Base-by-base conservation (phyloP, 2,329 filamentous ascomycete genomes). In the Colletotrichum sojae region DNA sequence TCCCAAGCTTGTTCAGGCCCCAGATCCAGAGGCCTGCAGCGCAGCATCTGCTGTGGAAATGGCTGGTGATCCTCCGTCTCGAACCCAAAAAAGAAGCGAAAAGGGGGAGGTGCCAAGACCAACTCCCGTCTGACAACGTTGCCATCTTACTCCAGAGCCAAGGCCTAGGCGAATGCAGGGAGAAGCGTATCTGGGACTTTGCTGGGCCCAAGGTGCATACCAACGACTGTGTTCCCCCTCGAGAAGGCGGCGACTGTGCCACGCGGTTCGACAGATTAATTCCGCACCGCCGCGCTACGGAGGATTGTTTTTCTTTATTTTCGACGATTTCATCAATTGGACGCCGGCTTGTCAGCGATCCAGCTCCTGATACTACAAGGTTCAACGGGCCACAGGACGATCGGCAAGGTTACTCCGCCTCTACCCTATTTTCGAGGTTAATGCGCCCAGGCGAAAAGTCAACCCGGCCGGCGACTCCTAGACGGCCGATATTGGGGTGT, bases 351-450 rank as follows among this genome's bases (percentile, higher is more conserved):
- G 61, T 43, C 51, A 18, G 39, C 36, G 39, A 51, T 43, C 61
- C 66, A 60, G 66, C 61, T 66, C 66, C 48, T 64, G 27, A 36
- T 12, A 25, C 6, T 49, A 16, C 64, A 53, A 46, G 52, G 59
- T 52, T 63, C 53, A 22, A 39, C 54, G 46, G 20, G 18, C 16
- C 46, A 49, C n/a, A 57, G 20, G 36, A 22, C 36, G 40, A 53
- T 36, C 13, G 22, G 45, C 40, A 55, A 54, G 56, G 56, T 43
- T 61, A 52, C 53, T 56, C 55, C 62, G 66, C 55, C 25, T 63
- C 49, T 46, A 61, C 55, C 39, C 66, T 69, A 55, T 60, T 61
- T 56, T 69, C 39, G 48, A 69, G 20, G 51, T 55, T 59, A 48
- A 66, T 66, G 66, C 62, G 66, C 62, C 36, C 40, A 54, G 53